Evolutionary conservation across 176 grass and related monocot genomes (phyloP).

Genomic region (Aegilops umbellulata): DNA sequence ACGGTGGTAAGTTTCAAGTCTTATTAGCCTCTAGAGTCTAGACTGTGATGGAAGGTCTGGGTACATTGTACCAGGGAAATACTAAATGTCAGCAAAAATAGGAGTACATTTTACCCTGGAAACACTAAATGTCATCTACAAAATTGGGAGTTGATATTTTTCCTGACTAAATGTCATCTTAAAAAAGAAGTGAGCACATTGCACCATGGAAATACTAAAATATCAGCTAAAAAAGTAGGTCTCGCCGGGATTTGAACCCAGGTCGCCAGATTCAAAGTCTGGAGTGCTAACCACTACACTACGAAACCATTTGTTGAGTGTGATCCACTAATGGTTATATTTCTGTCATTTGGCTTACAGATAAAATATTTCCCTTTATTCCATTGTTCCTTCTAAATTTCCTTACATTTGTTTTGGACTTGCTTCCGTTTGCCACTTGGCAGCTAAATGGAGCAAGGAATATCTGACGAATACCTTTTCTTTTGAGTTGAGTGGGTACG

Average conservation of each 20-base stretch:
- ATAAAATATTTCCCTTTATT: background rate
- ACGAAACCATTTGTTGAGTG: conserved; percentile 18
- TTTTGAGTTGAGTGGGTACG: no score
- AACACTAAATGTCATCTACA: background rate
- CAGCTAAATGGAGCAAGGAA: no score
- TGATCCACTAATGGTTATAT: background rate
- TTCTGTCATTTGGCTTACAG: background rate
- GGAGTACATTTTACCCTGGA: background rate
- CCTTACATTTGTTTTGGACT: no score
- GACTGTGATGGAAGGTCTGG: background rate
- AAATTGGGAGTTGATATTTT: background rate
- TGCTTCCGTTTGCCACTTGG: background rate
- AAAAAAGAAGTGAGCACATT: background rate
- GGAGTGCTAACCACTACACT: conserved; percentile 99
- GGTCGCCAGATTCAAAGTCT: conserved; percentile 99
- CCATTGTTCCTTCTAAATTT: no score
- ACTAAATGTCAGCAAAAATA: background rate
- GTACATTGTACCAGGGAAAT: no score
- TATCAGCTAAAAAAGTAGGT: background rate
- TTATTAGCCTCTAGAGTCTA: background rate
- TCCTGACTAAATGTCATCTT: background rate
- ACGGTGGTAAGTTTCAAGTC: no score
- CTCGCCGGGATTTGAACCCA: conserved; percentile 97
- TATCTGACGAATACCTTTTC: no score
- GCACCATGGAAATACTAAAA: background rate